These are phyloP conservation scores for Serendipita sp. DNA, from an alignment of 1,284 basidiomycete species.

Conservation along the genomic window DNA sequence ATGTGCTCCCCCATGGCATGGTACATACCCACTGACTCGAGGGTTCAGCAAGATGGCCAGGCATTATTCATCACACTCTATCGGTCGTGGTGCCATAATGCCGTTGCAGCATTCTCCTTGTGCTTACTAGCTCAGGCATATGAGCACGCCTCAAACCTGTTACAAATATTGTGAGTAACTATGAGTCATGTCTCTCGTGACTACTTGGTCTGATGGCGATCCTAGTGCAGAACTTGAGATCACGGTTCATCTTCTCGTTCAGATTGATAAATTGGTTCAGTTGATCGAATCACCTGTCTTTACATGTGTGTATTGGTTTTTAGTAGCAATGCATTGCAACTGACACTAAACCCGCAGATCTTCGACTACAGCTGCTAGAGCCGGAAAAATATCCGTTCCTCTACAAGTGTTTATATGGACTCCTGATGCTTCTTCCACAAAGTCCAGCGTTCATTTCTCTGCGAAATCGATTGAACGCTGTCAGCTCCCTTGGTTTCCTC, in stretches of 20 bases:
- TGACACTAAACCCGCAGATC: constrained; percentile 29
- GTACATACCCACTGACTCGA: background rate
- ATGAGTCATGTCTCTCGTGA: constrained; percentile 7
- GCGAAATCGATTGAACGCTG: constrained; percentile 84
- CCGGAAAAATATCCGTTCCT: constrained; percentile 93
- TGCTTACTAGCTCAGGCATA: constrained; percentile 96
- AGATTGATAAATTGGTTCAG: constrained; percentile 97
- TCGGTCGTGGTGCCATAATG: constrained; percentile 97
- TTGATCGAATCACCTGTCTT: constrained; percentile 97
- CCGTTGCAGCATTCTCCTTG: constrained; percentile 89
- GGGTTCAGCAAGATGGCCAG: constrained; percentile 80
- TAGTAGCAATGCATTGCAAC: background rate
- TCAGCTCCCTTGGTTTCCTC: constrained; percentile 87
- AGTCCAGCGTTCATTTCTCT: constrained; percentile 93
- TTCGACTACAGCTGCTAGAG: constrained; percentile 93
- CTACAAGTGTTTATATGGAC: constrained; percentile 94
- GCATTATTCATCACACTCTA: constrained; percentile 85
- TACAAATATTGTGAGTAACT: constrained; percentile 79
- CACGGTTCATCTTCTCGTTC: constrained; percentile 86
- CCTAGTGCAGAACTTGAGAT: constrained; percentile 87
- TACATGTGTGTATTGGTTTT: constrained; percentile 52
- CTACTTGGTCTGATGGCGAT: constrained; percentile 7
- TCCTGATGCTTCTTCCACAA: constrained; percentile 95
- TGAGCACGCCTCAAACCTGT: constrained; percentile 91
- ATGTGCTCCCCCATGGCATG: constrained; percentile 17